These are phyloP conservation scores for Acrocalymma vagum DNA, from an alignment of 2,329 filamentous ascomycete species.

Conservation along the genomic window DNA sequence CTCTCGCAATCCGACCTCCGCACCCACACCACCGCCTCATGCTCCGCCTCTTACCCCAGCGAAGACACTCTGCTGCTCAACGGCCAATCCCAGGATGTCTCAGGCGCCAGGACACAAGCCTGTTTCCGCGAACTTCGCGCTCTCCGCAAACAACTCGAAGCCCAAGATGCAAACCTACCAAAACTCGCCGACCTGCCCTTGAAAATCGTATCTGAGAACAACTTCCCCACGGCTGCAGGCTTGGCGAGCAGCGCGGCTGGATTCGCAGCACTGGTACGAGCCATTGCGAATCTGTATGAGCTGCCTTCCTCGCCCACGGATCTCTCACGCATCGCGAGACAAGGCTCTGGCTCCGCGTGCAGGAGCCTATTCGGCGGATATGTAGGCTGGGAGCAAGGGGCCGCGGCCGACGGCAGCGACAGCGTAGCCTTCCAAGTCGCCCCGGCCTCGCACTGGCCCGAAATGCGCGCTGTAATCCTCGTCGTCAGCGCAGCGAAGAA, in stretches of 20 bases:
- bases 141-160: slow-evolving; percentile 79
- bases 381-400: slow-evolving; percentile 90
- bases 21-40: slow-evolving; percentile 94
- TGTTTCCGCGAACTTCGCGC: slow-evolving; percentile 88
- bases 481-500: slow-evolving; percentile 96
- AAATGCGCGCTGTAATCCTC: slow-evolving; percentile 91
- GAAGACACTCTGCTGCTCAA: slow-evolving; percentile 85
- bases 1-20: slow-evolving; percentile 93
- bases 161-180: slow-evolving; percentile 75
- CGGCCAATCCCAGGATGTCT: slow-evolving; percentile 81
- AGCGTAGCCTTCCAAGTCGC: slow-evolving; percentile 89
- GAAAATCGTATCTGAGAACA: slow-evolving; percentile 93
- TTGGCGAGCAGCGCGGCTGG: slow-evolving; percentile 74
- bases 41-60: slow-evolving; percentile 74
- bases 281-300: slow-evolving; percentile 90
- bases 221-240: slow-evolving; percentile 97
- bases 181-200: slow-evolving; percentile 81
- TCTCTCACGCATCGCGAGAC: slow-evolving; percentile 86
- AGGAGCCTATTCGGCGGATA: slow-evolving; percentile 94
- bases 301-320: slow-evolving; percentile 82
- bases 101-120: slow-evolving; percentile 88
- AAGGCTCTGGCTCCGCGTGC: slow-evolving; percentile 95
- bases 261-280: slow-evolving; percentile 75
- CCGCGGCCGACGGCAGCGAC: slow-evolving; percentile 79
- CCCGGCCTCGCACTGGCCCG: slow-evolving; percentile 89